Evolutionary conservation across 202 grass and related monocot species (phyloP), one percentile per base, ranked within the genome.

Genomic region (Eragrostis tef): DNA sequence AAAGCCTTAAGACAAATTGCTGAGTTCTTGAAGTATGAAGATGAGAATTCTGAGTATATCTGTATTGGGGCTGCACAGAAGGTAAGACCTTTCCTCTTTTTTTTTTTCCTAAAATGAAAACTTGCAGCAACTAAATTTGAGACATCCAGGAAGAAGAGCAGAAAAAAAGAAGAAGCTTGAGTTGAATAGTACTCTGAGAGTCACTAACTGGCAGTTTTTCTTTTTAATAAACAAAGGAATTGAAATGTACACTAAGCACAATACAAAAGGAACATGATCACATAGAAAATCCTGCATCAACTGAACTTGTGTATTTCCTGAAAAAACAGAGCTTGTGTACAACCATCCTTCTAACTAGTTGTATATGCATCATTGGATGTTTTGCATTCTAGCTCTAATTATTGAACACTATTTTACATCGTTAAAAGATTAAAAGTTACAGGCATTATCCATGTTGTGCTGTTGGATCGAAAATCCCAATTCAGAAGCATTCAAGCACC

Each of bases 11-110:
- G 61, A 41, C 74, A 82, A 73, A 74, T 92, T 15, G 81, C 84
- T 2, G 77, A 90, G 12, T 90, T 92, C 81, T 73, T 94, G 66
- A 91, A 88, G 77, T 92, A 94, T 81, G 93, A 94, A 92, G 93
- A 92, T 83, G 89, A 90, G 45, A 90, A 83, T 64, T 87, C 93
- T 41, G 88, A 71, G 24, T 94, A 92, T 36, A 90, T 94, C 13
- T 94, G 89, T 71, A 87, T 92, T 39, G 89, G 93, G 62, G 81
- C 89, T 29, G 87, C 84, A 41, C 86, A 94, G 58, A 94, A 94
- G 93, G 93, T 88, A 68, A 60, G 24, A 6, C 42, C n/a, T 50
- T 81, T 39, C 34, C 34, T n/a, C 0, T 16, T 44, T 31, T 10
- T 12, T 17, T 16, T 12, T 65, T 77, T 22, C n/a, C n/a, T n/a